These are phyloP conservation scores for Talaromyces rugulosus DNA, from an alignment of 2,329 filamentous ascomycete genomes.

Conservation along the genomic window DNA sequence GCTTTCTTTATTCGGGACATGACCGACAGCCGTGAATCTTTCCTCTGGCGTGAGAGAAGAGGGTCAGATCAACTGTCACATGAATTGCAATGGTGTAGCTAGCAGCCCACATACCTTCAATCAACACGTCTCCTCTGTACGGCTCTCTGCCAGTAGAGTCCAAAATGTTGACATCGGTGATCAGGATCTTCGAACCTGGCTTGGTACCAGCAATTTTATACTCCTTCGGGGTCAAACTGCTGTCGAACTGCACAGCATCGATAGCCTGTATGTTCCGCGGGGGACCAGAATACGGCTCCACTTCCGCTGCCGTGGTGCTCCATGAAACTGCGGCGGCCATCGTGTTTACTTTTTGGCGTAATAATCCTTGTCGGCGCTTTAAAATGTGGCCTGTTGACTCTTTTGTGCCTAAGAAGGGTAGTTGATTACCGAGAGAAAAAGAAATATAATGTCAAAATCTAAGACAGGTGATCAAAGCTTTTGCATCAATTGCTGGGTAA, in stretches of 20 bases:
- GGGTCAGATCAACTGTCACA: background rate
- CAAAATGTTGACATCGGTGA: slow-evolving; percentile 20
- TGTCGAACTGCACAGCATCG: slow-evolving; percentile 27
- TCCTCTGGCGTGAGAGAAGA: slow-evolving; percentile 20
- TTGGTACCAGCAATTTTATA: slow-evolving; percentile 19
- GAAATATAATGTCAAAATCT: background rate
- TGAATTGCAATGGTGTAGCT: no score
- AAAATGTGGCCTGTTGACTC: no score
- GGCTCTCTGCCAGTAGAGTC: slow-evolving; percentile 36
- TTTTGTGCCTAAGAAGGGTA: background rate
- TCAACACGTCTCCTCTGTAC: slow-evolving; percentile 37
- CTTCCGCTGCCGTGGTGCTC: background rate
- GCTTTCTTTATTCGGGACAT: slow-evolving; percentile 26
- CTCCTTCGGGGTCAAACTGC: slow-evolving; percentile 26
- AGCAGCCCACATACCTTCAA: slow-evolving; percentile 27
- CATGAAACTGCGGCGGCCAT: background rate
- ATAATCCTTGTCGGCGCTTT: background rate
- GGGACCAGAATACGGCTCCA: slow-evolving; percentile 19
- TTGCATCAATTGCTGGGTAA: background rate
- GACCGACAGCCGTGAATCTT: slow-evolving; percentile 31
- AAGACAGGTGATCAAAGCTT: background rate
- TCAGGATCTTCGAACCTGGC: background rate
- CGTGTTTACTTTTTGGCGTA: background rate
- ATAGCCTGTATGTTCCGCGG: slow-evolving; percentile 23
- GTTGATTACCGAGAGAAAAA: background rate